These are phyloP conservation scores for Rhizophora apiculata DNA, from an alignment of 345 rosid species.

Conservation along the genomic window DNA sequence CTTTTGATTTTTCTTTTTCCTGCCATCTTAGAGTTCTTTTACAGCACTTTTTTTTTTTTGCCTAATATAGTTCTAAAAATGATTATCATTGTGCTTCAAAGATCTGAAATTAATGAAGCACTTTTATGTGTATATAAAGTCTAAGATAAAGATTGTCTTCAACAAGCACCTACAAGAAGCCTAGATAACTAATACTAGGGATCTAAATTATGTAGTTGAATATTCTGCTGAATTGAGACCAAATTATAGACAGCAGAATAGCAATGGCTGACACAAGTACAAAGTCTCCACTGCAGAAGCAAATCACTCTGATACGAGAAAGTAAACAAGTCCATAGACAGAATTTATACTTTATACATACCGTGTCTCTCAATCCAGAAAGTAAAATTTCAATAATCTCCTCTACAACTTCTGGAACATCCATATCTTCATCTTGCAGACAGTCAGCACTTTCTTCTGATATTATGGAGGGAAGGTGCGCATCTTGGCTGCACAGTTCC, in stretches of 20 bases:
- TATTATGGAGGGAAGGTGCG: constrained; percentile 18
- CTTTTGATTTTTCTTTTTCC: too few species aligned
- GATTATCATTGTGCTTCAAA: too few species aligned
- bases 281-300: constrained; percentile 2
- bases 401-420: constrained; percentile 82
- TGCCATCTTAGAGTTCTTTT: too few species aligned
- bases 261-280: constrained; percentile 1
- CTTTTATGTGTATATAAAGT: too few species aligned
- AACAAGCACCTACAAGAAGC: too few species aligned
- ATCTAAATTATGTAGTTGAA: not conserved
- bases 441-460: constrained; percentile 35
- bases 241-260: constrained; percentile 14
- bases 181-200: not conserved
- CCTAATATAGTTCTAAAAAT: too few species aligned
- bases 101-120: too few species aligned
- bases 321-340: constrained; percentile 15
- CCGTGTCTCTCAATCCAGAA: constrained; percentile 84
- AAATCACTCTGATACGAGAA: constrained; percentile 13
- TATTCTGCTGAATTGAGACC: constrained; percentile 1
- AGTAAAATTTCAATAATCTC: constrained; percentile 89
- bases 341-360: constrained; percentile 47
- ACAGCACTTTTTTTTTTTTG: too few species aligned
- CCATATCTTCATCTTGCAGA: constrained; percentile 68
- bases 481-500: constrained; percentile 31
- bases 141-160: too few species aligned